Percentiles rank a stretch among this genome's conserved stretches.
These are phyloP conservation scores for Calocybe gambosa DNA, from an alignment of 1,284 basidiomycete genomes.

Conservation along the genomic window DNA sequence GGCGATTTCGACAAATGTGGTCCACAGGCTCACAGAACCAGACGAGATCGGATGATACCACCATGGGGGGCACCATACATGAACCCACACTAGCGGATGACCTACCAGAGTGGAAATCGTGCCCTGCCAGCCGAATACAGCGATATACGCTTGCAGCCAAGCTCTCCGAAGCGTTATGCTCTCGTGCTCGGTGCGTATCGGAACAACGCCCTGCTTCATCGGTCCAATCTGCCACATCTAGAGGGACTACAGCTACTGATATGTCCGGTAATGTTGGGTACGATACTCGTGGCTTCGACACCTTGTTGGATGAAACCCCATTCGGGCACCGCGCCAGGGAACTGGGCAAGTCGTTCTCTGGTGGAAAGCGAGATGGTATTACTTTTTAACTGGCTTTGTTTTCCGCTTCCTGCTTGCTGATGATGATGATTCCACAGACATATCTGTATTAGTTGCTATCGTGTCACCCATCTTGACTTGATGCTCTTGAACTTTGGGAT, in stretches of 20 bases:
- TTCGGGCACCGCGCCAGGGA: constrained; percentile 64
- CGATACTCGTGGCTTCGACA: constrained; percentile 8
- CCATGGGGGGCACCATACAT: neutral
- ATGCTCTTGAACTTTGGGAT: too few species aligned
- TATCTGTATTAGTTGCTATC: neutral
- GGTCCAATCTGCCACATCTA: neutral
- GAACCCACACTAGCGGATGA: neutral
- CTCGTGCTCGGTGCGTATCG: constrained; percentile 56
- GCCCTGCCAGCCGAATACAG: constrained; percentile 23
- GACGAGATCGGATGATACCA: neutral
- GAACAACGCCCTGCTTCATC: constrained; percentile 28
- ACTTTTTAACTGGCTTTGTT: constrained; percentile 19
- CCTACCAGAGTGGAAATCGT: neutral
- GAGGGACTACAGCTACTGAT: neutral
- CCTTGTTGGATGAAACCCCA: constrained; percentile 48
- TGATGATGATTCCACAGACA: neutral
- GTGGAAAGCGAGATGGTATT: constrained; percentile 75
- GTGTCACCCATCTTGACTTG: too few species aligned
- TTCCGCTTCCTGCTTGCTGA: neutral
- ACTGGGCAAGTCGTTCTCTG: constrained; percentile 55
- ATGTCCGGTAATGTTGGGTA: neutral
- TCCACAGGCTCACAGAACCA: neutral
- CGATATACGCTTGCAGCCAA: constrained; percentile 56
- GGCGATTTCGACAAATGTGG: constrained; percentile 50
- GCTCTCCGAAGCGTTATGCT: constrained; percentile 68